Conservation (phyloP, 139 green algal species). For the Coelastrella sp. region DNA sequence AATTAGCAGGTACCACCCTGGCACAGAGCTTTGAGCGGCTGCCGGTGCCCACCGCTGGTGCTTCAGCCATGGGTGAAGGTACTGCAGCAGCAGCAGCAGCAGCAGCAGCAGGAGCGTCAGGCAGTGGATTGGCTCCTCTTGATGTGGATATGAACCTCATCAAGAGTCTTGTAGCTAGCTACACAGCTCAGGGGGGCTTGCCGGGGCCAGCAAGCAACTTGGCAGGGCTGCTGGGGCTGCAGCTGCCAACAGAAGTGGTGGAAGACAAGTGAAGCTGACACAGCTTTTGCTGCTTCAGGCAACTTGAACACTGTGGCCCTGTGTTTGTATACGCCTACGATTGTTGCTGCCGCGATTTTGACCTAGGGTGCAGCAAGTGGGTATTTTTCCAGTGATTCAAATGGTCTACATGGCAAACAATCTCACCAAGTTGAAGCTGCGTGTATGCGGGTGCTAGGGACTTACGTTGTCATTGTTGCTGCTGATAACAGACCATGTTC, state of each 20-base stretch:
- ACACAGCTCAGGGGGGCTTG: conserved; percentile 77
- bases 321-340: no score
- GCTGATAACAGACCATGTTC: no score
- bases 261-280: neutral
- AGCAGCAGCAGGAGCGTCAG: neutral
- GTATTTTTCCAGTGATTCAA: no score
- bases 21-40: conserved; percentile 59
- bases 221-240: conserved; percentile 77
- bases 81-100: neutral
- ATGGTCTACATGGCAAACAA: no score
- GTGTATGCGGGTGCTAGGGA: no score
- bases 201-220: conserved; percentile 84
- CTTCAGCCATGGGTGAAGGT: neutral
- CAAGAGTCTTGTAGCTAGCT: conserved; percentile 80
- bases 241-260: conserved; percentile 60
- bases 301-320: no score
- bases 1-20: conserved; percentile 67
- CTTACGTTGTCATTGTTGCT: no score
- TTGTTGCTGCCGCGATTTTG: no score
- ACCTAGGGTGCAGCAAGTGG: no score
- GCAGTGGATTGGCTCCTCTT: conserved; percentile 58
- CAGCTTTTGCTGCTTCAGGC: no score
- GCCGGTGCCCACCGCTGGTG: no score
- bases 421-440: no score
- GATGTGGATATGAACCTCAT: conserved; percentile 87